Conservation (phyloP, 768 basidiomycete genomes). For the Termitomyces sp. region DNA sequence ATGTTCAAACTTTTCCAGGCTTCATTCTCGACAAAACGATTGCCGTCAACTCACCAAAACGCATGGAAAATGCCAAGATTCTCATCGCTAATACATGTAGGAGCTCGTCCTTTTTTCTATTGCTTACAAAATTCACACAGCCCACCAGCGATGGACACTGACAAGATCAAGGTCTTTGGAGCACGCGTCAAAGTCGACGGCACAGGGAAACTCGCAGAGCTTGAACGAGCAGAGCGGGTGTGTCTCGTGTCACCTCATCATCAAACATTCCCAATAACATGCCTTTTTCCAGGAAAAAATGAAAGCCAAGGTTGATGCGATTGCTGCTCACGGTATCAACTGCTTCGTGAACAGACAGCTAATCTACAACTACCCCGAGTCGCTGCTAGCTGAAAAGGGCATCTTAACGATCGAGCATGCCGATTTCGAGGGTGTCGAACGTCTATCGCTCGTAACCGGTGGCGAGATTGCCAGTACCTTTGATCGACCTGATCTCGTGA, state of each 20-base stretch:
- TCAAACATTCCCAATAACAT: too few species aligned
- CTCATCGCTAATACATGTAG: conserved; percentile 97
- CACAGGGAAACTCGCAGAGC: conserved; percentile 95
- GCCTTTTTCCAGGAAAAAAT: conserved; percentile 83
- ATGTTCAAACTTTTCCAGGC: conserved; percentile 40
- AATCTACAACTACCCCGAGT: conserved; percentile 99
- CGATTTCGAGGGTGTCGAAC: conserved; percentile 98
- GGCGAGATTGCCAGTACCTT: conserved; percentile 98
- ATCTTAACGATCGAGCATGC: conserved; percentile 98
- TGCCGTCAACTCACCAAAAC: conserved; percentile 91
- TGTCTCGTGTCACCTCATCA: conserved; percentile 14
- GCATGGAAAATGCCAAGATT: conserved; percentile 92
- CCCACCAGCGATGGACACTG: conserved; percentile 88
- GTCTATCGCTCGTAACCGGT: conserved; percentile 92
- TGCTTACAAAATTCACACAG: conserved; percentile 23
- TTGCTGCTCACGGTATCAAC: conserved; percentile 93
- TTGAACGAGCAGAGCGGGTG: conserved; percentile 92
- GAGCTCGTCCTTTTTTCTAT: conserved; percentile 20
- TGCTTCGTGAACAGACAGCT: conserved; percentile 97
- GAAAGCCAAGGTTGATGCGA: conserved; percentile 96
- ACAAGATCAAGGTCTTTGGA: conserved; percentile 99
- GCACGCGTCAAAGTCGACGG: conserved; percentile 94
- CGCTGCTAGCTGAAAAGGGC: conserved; percentile 89
- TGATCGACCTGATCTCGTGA: conserved; percentile 87
- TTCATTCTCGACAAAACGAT: conserved; percentile 98